These are phyloP conservation scores for Blastocystis sp. DNA, from an alignment of 352 stramenopile genomes.

Conservation along the genomic window DNA sequence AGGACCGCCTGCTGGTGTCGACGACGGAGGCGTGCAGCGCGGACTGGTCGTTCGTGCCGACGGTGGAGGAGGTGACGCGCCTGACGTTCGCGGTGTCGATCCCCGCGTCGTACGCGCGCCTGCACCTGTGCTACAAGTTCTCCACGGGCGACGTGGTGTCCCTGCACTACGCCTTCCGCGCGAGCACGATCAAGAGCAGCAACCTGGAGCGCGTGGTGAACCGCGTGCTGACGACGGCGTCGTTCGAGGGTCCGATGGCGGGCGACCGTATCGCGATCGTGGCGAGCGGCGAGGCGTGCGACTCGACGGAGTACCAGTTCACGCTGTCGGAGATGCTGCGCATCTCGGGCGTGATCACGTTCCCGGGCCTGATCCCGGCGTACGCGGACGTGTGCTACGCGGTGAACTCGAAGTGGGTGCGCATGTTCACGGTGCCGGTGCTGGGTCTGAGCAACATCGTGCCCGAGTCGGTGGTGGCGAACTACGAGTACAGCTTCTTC, in stretches of 20 bases:
- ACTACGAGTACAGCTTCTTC: slow-evolving; percentile 64
- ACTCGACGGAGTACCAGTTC: background rate
- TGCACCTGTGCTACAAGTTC: slow-evolving; percentile 68
- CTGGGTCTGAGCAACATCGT: slow-evolving; percentile 67
- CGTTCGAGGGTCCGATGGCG: background rate
- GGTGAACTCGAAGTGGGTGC: slow-evolving; percentile 45
- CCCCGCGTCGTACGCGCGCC: background rate
- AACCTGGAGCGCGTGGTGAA: slow-evolving; percentile 27
- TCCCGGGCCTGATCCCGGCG: slow-evolving; percentile 20
- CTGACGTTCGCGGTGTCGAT: background rate
- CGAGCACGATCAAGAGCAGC: background rate
- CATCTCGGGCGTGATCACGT: background rate
- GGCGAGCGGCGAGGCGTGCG: slow-evolving; percentile 21
- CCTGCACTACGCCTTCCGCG: slow-evolving; percentile 21
- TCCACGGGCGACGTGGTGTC: background rate
- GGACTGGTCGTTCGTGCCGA: background rate
- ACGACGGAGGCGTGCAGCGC: background rate
- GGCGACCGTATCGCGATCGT: slow-evolving; percentile 51
- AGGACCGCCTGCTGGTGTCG: slow-evolving; percentile 37
- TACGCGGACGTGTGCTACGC: slow-evolving; percentile 49
- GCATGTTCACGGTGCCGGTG: slow-evolving; percentile 11
- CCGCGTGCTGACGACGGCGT: background rate
- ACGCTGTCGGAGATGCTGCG: slow-evolving; percentile 20
- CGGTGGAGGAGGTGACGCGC: background rate
- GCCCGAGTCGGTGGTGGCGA: slow-evolving; percentile 33